Percentiles rank a stretch among this genome's conserved stretches.
Evolutionary conservation across 2,329 filamentous ascomycete genomes (phyloP).

Genomic region (Diaporthe sp.): DNA sequence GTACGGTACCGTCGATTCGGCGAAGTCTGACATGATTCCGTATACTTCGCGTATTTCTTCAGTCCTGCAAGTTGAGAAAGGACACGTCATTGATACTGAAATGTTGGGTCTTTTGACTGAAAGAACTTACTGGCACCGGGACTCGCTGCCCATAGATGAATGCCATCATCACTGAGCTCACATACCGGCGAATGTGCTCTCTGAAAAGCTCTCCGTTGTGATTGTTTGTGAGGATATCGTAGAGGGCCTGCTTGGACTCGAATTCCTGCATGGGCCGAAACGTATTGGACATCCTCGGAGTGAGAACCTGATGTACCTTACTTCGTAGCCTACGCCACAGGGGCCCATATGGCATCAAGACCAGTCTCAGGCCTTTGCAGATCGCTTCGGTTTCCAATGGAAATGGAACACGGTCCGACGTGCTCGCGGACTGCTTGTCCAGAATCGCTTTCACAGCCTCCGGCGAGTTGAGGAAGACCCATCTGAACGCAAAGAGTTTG

Average conservation of each 20-base stretch:
- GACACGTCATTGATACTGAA: not conserved
- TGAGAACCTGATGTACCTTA: not conserved
- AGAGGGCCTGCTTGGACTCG: not conserved
- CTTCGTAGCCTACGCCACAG: not conserved
- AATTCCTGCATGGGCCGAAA: not conserved
- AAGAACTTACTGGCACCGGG: not conserved
- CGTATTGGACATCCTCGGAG: not conserved
- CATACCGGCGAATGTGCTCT: not conserved
- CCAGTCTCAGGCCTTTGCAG: not conserved
- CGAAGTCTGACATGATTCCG: not conserved
- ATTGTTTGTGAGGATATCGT: not conserved
- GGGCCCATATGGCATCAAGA: not conserved
- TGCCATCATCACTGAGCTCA: not conserved
- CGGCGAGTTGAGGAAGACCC: constrained; percentile 1
- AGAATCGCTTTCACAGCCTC: not conserved
- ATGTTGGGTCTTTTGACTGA: not conserved
- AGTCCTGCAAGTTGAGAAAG: not conserved
- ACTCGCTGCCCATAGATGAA: not conserved
- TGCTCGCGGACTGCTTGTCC: constrained; percentile 9
- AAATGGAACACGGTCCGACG: not conserved
- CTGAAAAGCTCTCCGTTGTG: not conserved
- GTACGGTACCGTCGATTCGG: not conserved
- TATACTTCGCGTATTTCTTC: not conserved
- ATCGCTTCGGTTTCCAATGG: not conserved
- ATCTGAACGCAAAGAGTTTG: no score